Base-by-base conservation (phyloP, 768 basidiomycete species). In the Albatrellus ellisii region DNA sequence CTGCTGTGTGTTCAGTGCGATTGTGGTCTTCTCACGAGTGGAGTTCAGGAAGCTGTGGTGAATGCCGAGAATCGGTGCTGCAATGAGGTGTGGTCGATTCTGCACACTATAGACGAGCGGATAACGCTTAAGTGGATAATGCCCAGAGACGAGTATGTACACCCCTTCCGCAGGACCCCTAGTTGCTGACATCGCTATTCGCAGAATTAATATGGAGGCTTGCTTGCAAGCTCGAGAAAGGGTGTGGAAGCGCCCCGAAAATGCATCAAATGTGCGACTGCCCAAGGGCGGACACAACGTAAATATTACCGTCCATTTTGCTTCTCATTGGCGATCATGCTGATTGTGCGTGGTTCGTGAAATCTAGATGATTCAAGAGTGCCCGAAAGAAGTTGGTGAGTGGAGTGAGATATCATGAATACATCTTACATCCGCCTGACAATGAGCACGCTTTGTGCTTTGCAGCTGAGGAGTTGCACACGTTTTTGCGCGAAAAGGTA, bases 81-180 rank as follows among this genome's bases (percentile, higher is more conserved):
- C 54, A 38, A 65, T 25, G 64, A 60, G 33, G 68, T 70, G 40
- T 67, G 59, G 55, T 51, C 57, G 28, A 54, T 58, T 9, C 43
- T 65, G 12, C 36, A 49, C 7, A 24, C 42, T 12, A 56, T 83
- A 22, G 72, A 77, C 37, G 59, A 65, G 36, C 58, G 63, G 27
- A 68, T 82, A 24, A 59, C 64, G 34, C 43, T 82, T 40, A 57
- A 63, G 21, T 83, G 72, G 71, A 57, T 78, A 26, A 55, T 81
- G 42, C 75, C 75, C 7, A 6, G 21, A 21, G 8, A 73, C 70
- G 5, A 54, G 54, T 36, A 59, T 60, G 9, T 47, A 48, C 4
- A 61, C 63, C 68, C 66, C 46, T 43, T 65, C 59, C 8, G 33
- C 27, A 5, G 34, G n/a, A 10, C 15, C 24, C 33, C 20, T 32